Evolutionary conservation across 78 protist genomes (phyloP).

Genomic region (Planoprotostelium fungivorum): DNA sequence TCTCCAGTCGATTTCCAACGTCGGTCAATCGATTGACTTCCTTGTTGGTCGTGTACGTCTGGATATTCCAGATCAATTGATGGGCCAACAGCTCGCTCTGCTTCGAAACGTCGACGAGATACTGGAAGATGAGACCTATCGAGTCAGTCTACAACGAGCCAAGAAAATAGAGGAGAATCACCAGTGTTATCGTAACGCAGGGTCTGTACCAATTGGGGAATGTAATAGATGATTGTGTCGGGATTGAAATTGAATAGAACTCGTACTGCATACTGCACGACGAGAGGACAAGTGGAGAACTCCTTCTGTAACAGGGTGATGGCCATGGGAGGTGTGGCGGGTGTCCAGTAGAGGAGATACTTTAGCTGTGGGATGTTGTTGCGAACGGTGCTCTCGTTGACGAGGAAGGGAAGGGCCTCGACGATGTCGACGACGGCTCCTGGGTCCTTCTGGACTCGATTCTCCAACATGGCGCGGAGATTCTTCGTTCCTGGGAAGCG

Average conservation of each 20-base stretch:
- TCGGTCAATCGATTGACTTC: not conserved
- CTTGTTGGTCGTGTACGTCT: constrained; percentile 44
- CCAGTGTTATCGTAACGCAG: constrained; percentile 53
- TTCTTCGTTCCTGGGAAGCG: constrained; percentile 42
- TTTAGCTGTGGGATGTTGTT: constrained; percentile 58
- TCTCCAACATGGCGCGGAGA: constrained; percentile 18
- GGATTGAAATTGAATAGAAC: constrained; percentile 57
- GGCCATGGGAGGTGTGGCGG: constrained; percentile 64
- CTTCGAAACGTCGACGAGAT: constrained; percentile 32
- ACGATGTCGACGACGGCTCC: constrained; percentile 25
- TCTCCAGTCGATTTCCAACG: constrained; percentile 31
- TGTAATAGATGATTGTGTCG: constrained; percentile 74
- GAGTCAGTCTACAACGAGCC: not conserved
- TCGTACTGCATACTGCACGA: constrained; percentile 61
- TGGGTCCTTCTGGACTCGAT: constrained; percentile 51
- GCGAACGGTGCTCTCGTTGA: constrained; percentile 43
- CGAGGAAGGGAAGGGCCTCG: constrained; percentile 67
- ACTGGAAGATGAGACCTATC: constrained; percentile 31
- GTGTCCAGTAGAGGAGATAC: constrained; percentile 63
- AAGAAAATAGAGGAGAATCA: not conserved
- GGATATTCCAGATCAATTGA: constrained; percentile 82
- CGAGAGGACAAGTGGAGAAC: constrained; percentile 49
- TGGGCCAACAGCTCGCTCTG: constrained; percentile 65
- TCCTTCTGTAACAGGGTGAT: constrained; percentile 21
- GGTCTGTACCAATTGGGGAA: constrained; percentile 85